Conservation (phyloP, 495 filamentous ascomycete species). For the Saxophila tyrrhenica region DNA sequence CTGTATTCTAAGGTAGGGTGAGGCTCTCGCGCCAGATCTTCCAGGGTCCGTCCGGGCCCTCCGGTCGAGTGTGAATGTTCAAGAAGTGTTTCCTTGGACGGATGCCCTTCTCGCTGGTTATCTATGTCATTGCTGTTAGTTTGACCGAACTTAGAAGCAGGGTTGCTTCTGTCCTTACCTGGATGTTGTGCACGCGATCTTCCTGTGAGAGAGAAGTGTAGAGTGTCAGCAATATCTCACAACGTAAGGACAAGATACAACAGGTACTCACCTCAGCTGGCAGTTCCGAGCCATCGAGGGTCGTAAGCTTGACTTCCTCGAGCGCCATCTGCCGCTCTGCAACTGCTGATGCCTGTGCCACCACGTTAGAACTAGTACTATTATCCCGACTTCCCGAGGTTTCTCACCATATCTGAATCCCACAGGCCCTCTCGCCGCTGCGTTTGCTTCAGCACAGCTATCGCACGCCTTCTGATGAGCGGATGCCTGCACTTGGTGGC, state of each 20-base stretch:
- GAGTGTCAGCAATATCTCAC: no score
- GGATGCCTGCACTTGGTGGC: slow-evolving; percentile 17
- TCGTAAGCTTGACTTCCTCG: slow-evolving; percentile 12
- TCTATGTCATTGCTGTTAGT: not conserved
- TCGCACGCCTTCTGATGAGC: slow-evolving; percentile 8
- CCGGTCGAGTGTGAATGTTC: slow-evolving; percentile 5
- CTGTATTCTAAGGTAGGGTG: no score
- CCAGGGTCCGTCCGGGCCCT: slow-evolving; percentile 10
- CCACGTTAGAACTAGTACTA: not conserved
- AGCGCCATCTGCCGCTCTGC: slow-evolving; percentile 10
- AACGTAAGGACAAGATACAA: no score
- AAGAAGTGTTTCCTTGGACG: not conserved
- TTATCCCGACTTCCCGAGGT: no score
- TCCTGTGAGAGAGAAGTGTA: no score
- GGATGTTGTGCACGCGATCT: slow-evolving; percentile 12
- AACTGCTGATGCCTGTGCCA: slow-evolving; percentile 2
- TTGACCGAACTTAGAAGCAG: no score
- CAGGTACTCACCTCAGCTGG: slow-evolving; percentile 9
- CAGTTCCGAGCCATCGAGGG: slow-evolving; percentile 1
- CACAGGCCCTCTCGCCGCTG: slow-evolving; percentile 15
- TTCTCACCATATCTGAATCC: slow-evolving; percentile 14
- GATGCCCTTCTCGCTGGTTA: not conserved
- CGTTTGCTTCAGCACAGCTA: slow-evolving; percentile 7
- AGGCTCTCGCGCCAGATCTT: slow-evolving; percentile 11
- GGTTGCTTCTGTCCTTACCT: no score